These are phyloP conservation scores for Bipolaris zeicola DNA, from an alignment of 2,329 filamentous ascomycete genomes.

Conservation along the genomic window DNA sequence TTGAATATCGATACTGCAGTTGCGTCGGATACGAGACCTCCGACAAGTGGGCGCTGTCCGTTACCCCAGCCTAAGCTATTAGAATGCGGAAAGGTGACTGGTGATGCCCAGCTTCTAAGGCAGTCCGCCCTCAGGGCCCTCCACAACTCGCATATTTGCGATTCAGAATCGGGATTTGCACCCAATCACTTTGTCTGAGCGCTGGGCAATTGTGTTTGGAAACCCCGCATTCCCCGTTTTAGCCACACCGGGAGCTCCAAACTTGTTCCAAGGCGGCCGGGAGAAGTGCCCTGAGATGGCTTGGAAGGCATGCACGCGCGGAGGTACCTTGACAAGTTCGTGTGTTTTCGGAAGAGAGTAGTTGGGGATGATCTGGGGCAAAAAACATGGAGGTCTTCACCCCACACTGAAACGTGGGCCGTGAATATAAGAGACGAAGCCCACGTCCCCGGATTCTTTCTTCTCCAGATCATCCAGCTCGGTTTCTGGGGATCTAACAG, in stretches of 20 bases:
- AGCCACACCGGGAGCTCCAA: slow-evolving; percentile 13
- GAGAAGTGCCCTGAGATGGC: slow-evolving; percentile 28
- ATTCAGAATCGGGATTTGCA: slow-evolving; percentile 1
- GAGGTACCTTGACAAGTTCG: slow-evolving; percentile 11
- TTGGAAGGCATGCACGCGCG: slow-evolving; percentile 29
- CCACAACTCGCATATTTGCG: slow-evolving; percentile 13
- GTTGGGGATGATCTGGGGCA: slow-evolving; percentile 5
- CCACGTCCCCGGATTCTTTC: slow-evolving; percentile 24
- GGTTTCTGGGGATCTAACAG: slow-evolving; percentile 25
- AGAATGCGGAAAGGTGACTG: slow-evolving; percentile 10
- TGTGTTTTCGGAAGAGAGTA: slow-evolving; percentile 23
- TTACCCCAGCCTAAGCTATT: background rate
- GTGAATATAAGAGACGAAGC: slow-evolving; percentile 28
- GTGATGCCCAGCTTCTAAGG: slow-evolving; percentile 21
- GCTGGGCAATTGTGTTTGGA: slow-evolving; percentile 17
- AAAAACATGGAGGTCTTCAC: background rate
- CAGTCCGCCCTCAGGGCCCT: slow-evolving; percentile 13
- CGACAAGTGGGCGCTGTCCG: slow-evolving; percentile 3
- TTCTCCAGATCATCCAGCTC: slow-evolving; percentile 35
- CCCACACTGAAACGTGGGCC: background rate
- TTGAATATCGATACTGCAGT: slow-evolving; percentile 2
- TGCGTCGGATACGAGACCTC: slow-evolving; percentile 10
- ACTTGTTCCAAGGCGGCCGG: slow-evolving; percentile 28
- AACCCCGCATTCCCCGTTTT: slow-evolving; percentile 14
- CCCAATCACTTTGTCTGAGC: slow-evolving; percentile 8